Evolutionary conservation across 2,329 filamentous ascomycete genomes (phyloP).

Genomic region (Colletotrichum siamense): DNA sequence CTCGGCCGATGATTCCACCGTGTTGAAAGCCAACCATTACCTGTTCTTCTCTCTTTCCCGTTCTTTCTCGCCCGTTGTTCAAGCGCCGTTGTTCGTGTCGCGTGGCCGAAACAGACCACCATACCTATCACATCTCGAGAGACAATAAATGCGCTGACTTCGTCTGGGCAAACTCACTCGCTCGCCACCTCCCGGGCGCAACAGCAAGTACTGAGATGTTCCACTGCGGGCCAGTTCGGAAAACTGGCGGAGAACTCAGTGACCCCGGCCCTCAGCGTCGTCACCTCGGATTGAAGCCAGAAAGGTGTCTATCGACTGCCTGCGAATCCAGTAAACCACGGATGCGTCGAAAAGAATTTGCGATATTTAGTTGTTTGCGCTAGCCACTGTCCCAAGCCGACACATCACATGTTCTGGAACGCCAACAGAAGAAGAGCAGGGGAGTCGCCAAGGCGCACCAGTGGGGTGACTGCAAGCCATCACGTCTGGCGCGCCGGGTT

Average conservation of each 20-base stretch:
- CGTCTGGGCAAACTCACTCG: not conserved
- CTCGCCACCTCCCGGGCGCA: not conserved
- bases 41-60: not conserved
- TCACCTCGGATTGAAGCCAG: not conserved
- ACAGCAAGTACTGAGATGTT: not conserved
- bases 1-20: constrained; percentile 4
- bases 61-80: not conserved
- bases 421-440: not conserved
- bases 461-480: constrained; percentile 4
- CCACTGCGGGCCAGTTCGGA: constrained; percentile 2
- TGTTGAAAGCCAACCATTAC: not conserved
- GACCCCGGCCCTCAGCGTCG: not conserved
- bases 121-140: not conserved
- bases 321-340: not conserved
- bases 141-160: not conserved
- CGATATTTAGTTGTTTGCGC: not conserved
- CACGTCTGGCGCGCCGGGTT: not conserved
- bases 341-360: not conserved
- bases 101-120: not conserved
- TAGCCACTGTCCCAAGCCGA: not conserved
- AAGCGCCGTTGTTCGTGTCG: not conserved
- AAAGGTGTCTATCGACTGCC: not conserved
- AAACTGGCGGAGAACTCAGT: constrained; percentile 14
- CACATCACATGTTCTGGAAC: not conserved
- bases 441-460: not conserved